Evolutionary conservation across 441 rosid genomes (phyloP), one percentile per base, ranked within the genome.

Genomic region (Euphorbia corollata): DNA sequence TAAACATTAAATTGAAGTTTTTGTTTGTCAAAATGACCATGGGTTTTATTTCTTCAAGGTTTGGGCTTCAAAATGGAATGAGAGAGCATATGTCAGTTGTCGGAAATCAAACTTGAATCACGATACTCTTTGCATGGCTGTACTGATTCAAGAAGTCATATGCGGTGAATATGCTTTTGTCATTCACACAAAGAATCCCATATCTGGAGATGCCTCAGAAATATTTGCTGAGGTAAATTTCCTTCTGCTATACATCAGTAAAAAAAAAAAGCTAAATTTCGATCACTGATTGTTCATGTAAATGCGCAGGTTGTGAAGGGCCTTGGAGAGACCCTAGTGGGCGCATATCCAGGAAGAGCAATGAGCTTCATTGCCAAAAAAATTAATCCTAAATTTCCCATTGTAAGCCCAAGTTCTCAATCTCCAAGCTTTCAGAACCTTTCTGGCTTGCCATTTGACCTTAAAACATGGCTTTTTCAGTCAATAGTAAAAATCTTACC

Each of bases 41-140:
- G 36, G 6, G 47, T 5, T 61, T 5, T 36, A 59, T 39, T 39
- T n/a, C 71, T 32, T 55, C 48, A 68, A 86, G 95, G 92, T 89
- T n/a, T 89, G 98, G 96, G 91, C 94, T 81, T 91, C 96, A 27
- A 91, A 91, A 61, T 87, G 92, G 96, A 89, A 89, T 59, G 92
- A 87, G 71, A 85, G 91, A 84, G 91, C 92, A 48, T 87, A 80
- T 71, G 53, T 83, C 59, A 87, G 92, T 79, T 80, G 87, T 64
- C 84, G 71, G 75, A 91, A 79, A 79, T 77, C 75, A n/a, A 87
- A 73, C 64, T 39, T 91, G 72, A 75, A 85, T 67, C 88, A 83
- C 64, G 87, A 84, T 63, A 74, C 73, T 62, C 75, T 89, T 43
- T 71, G 83, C 79, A 86, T 91, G 96, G 91, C 92, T 41, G 86